Evolutionary conservation across 2,329 filamentous ascomycete species (phyloP).

Genomic region (Exophiala calicioides): DNA sequence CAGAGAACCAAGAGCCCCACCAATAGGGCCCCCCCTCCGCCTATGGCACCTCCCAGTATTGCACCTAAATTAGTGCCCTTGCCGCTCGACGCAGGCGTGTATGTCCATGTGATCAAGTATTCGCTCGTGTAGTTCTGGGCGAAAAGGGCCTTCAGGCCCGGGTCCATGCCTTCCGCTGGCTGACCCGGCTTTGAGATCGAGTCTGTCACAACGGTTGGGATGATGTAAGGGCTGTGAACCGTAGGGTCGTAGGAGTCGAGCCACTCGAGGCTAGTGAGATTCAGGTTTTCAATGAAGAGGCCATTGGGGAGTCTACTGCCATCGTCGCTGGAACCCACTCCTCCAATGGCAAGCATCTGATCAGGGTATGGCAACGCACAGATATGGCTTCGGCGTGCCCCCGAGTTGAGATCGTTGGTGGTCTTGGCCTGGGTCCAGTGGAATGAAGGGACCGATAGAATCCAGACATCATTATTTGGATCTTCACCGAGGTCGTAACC

Average conservation of each 20-base stretch:
- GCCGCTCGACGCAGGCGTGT: constrained; percentile 42
- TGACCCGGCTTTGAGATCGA: constrained; percentile 37
- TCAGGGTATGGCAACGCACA: constrained; percentile 50
- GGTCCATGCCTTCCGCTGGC: constrained; percentile 37
- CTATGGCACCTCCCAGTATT: constrained; percentile 62
- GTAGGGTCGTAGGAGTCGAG: constrained; percentile 33
- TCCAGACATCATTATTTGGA: constrained; percentile 36
- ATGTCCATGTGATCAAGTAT: constrained; percentile 63
- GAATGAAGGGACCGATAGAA: constrained; percentile 37
- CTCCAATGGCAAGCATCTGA: constrained; percentile 42
- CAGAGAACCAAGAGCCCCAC: constrained; percentile 54
- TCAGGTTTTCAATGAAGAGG: constrained; percentile 56
- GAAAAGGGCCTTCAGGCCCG: constrained; percentile 56
- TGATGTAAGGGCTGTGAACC: constrained; percentile 32
- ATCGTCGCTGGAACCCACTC: constrained; percentile 42
- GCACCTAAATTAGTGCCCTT: constrained; percentile 61
- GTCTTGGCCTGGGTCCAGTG: constrained; percentile 32
- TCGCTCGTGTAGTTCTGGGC: constrained; percentile 54
- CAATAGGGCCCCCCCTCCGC: constrained; percentile 58
- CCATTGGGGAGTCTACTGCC: too few relatives aligned
- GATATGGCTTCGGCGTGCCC: constrained; percentile 33
- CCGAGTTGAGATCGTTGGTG: constrained; percentile 24
- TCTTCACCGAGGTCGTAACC: constrained; percentile 22
- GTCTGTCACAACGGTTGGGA: constrained; percentile 33
- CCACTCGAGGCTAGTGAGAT: constrained; percentile 35